Conservation (phyloP, 2,329 filamentous ascomycete species). For the Cyclaneusma minus region DNA sequence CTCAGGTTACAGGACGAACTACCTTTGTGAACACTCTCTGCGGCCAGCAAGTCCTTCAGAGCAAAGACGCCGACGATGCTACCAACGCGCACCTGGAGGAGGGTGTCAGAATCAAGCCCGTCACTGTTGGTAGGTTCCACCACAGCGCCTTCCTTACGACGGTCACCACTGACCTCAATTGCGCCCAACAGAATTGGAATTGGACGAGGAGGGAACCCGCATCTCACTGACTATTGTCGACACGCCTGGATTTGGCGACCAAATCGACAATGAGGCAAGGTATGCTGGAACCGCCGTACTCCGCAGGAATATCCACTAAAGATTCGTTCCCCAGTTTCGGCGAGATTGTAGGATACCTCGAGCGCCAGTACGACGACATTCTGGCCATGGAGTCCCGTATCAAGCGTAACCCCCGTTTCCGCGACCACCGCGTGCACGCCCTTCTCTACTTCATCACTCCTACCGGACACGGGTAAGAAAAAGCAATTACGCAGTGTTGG, state of each 20-base stretch:
- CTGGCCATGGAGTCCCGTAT: conserved; percentile 98
- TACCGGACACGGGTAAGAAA: conserved; percentile 73
- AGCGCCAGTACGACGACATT: conserved; percentile 99
- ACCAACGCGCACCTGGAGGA: conserved; percentile 83
- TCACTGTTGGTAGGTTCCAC: conserved; percentile 71
- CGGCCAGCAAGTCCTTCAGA: conserved; percentile 76
- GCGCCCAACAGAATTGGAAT: conserved; percentile 56
- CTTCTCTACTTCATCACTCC: conserved; percentile 99
- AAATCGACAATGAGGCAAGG: conserved; percentile 98
- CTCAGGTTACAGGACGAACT: conserved; percentile 55
- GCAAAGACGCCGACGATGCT: conserved; percentile 89
- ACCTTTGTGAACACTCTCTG: conserved; percentile 99
- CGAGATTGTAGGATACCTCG: conserved; percentile 95
- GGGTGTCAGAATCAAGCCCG: conserved; percentile 94
- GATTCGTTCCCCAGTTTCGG: conserved; percentile 53
- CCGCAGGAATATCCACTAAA: conserved; percentile 3
- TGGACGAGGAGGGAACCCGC: conserved; percentile 95
- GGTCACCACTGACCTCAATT: conserved; percentile 18
- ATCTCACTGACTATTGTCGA: conserved; percentile 98
- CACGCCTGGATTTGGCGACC: conserved; percentile 94
- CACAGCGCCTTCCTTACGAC: conserved; percentile 2
- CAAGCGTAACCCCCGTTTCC: conserved; percentile 99
- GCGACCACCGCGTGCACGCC: conserved; percentile 96
- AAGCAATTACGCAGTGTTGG: conserved; percentile 8
- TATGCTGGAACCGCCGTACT: conserved; percentile 26